Conservation (phyloP, 163 green algal genomes). For the Trebouxiophyceae sp. region DNA sequence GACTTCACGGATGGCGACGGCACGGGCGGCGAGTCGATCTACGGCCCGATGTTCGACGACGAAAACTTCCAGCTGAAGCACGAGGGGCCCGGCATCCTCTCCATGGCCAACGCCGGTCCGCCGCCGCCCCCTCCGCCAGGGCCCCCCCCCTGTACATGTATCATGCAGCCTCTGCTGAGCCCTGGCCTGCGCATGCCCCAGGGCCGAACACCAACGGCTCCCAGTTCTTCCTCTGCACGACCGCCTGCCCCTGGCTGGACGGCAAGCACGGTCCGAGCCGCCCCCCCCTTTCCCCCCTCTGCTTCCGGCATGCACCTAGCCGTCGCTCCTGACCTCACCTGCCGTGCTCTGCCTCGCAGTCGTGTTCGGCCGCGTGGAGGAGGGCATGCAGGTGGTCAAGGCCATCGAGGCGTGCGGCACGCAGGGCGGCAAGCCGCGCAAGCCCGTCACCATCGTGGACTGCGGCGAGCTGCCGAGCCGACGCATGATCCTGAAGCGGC, state of each 20-base stretch:
- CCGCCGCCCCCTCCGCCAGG: not conserved
- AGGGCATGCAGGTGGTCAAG: constrained; percentile 74
- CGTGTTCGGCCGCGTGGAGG: constrained; percentile 71
- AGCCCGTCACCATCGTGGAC: constrained; percentile 52
- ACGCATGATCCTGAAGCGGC: constrained; percentile 53
- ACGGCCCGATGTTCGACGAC: constrained; percentile 75
- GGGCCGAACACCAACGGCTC: constrained; percentile 78
- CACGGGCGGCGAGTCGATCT: constrained; percentile 95
- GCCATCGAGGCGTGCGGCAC: constrained; percentile 68
- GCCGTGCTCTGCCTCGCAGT: constrained; percentile 36
- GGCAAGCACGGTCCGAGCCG: constrained; percentile 84
- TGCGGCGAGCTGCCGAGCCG: constrained; percentile 72
- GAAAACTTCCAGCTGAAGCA: constrained; percentile 45
- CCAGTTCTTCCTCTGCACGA: constrained; percentile 93
- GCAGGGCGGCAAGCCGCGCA: constrained; percentile 42
- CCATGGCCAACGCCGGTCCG: constrained; percentile 81
- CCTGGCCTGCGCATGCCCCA: not conserved
- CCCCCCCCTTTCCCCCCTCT: too few relatives aligned
- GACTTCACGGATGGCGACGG: constrained; percentile 61
- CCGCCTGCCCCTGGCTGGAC: constrained; percentile 69
- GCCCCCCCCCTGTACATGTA: too few relatives aligned
- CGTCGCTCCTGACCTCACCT: not conserved
- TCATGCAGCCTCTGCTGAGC: not conserved
- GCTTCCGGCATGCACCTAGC: too few relatives aligned
- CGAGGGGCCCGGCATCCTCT: constrained; percentile 31